Base-by-base conservation (phyloP, 805 yeast species). In the Candida vaughaniae region DNA sequence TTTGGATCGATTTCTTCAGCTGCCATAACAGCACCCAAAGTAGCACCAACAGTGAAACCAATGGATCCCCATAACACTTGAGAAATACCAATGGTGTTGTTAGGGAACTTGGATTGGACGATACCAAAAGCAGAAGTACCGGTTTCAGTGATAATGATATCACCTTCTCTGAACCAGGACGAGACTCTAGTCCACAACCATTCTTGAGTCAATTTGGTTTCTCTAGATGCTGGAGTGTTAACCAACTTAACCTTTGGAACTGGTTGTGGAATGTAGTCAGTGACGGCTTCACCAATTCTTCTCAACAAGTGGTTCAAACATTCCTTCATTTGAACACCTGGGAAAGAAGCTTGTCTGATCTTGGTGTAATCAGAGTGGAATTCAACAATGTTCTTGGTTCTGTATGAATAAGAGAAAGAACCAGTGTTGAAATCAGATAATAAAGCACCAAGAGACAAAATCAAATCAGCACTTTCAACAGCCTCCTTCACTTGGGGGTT, bases 51-150 rank as follows among this genome's bases (percentile, higher is more conserved):
- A 34, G 86, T 69, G 65, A 63, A 80, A 53, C 88, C 88, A 58
- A 81, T 81, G 33, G 86, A 80, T 51, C 87, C 86, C 85, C 85
- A 82, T 52, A 82, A 66, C 37, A 80, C 86, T 67, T 81, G 88
- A 38, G 86, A 79, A 43, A 81, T 80, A 59, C 85, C 86, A 46
- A 72, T 65, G 29, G 78, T 70, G 56, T 75, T 62, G 47, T 67
- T 60, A 47, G 88, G 87, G 77, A 77, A 80, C 56, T 73, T 74
- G 19, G 85, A 66, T 57, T 77, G 80, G 49, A 77, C 71, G 46
- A 81, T 75, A 66, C 88, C 88, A 53, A 81, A 81, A 36, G 85
- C 81, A 29, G 87, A 77, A 26, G 88, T 82, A 64, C 88, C 88
- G 30, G 87, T 81, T 62, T 82, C 88, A 38, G 85, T 73, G 47